Evolutionary conservation across 352 stramenopile genomes (phyloP), one percentile per base, ranked within the genome.

Genomic region (Pythium utonaiense): DNA sequence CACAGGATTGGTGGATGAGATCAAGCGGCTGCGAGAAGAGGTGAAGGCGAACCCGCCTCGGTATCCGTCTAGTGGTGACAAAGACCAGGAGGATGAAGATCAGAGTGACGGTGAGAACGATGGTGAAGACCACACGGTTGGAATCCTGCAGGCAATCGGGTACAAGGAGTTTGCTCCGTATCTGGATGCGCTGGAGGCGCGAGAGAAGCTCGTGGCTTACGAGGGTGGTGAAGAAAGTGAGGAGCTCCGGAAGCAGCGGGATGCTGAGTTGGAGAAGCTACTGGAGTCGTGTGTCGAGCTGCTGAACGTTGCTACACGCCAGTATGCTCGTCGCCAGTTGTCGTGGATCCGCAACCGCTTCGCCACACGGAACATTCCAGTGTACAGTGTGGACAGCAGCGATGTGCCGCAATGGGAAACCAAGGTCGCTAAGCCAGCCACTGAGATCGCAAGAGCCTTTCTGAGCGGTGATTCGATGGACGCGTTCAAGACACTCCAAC

Each of bases 91-190:
- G 3, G 27, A 41, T 24, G 42, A 36, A 17, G 19, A 27, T 27
- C 17, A 41, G n/a, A 30, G 45, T 31, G 42, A 25, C 27, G 61
- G 72, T 25, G 69, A 78, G 75, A 57, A 57, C 19, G n/a, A 62
- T 19, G 55, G 21, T 17, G 28, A 53, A 24, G 55, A 55, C 30
- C 71, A 77, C 53, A 76, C 80, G 3, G 74, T 90, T 16, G 89
- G 89, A 6, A 89, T 96, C 49, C 69, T 93, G 8, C 84, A 95
- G 64, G 88, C 89, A 16, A 97, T 97, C 59, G 89, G 89, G 22
- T 96, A 95, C 69, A 97, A 96, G 55, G 89, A 97, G 66, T 96
- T 97, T 56, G 75, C 89, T 51, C 77, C 83, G 31, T 93, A 95
- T 62, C 83, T 93, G 30, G 68, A 88, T 22, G 83, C 78, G 1